Percentiles rank a stretch among this genome's conserved stretches.
phyloP scores from a whole-genome alignment of 768 basidiomycete species.

The Mycena venus region DNA sequence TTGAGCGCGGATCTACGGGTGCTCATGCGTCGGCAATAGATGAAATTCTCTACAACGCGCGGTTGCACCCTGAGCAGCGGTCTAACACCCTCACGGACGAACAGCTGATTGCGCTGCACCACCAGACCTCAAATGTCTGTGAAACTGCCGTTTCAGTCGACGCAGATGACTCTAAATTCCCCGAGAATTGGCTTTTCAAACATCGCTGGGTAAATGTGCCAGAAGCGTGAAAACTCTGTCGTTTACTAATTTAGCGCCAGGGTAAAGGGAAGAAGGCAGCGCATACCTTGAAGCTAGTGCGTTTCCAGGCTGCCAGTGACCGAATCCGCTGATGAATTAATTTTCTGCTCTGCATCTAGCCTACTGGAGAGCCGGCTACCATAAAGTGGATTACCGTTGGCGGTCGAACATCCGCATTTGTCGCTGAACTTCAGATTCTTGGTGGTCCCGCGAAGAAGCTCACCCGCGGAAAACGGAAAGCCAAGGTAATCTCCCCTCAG shows the following conservation, averaged over 20 bases:
- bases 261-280: constrained; percentile 71
- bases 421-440: constrained; percentile 70
- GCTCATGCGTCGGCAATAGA: constrained; percentile 50
- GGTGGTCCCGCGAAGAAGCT: constrained; percentile 27
- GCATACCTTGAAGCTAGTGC: constrained; percentile 62
- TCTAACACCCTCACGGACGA: constrained; percentile 66
- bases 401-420: constrained; percentile 82
- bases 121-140: constrained; percentile 68
- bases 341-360: constrained; percentile 56
- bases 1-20: constrained; percentile 14
- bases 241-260: constrained; percentile 48
- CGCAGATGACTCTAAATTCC: constrained; percentile 78
- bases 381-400: constrained; percentile 83
- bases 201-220: constrained; percentile 70
- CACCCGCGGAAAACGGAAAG: constrained; percentile 31
- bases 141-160: constrained; percentile 73
- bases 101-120: constrained; percentile 65
- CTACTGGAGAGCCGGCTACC: constrained; percentile 77
- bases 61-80: constrained; percentile 79
- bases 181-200: constrained; percentile 75
- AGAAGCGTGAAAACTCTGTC: not conserved
- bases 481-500: constrained; percentile 18
- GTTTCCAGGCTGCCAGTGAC: constrained; percentile 19
- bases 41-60: constrained; percentile 81
- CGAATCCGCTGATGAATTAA: constrained; percentile 9